A percentile compares a stretch with the other conserved stretches of the same genome.
These are phyloP conservation scores for Elymus sibiricus DNA, from an alignment of 176 grass and related monocot genomes.

Conservation along the genomic window DNA sequence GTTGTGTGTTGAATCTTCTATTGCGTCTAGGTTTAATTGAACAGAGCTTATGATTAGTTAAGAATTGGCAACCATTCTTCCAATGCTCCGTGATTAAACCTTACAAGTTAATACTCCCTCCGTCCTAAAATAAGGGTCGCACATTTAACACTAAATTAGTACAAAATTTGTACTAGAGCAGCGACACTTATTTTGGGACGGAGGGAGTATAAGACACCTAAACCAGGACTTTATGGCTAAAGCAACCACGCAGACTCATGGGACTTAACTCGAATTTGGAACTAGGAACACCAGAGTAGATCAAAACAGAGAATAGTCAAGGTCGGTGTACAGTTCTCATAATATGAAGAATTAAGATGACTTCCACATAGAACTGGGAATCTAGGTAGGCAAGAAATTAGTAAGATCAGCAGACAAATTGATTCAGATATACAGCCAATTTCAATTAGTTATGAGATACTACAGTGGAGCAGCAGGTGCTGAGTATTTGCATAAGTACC, in stretches of 20 bases:
- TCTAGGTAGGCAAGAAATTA: not conserved
- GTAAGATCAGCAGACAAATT: not conserved
- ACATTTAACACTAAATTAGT: too few species aligned
- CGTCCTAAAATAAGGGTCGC: too few species aligned
- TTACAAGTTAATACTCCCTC: not conserved
- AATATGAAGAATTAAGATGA: not conserved
- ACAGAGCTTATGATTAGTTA: not conserved
- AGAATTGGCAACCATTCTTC: not conserved
- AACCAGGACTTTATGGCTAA: not conserved
- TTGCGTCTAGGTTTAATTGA: not conserved
- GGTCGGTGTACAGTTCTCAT: not conserved
- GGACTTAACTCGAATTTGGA: not conserved
- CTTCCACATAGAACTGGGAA: not conserved
- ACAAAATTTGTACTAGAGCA: too few species aligned
- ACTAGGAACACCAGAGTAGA: not conserved
- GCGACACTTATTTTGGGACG: too few species aligned
- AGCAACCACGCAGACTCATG: not conserved
- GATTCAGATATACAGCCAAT: not conserved
- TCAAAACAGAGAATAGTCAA: not conserved
- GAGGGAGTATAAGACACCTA: not conserved
- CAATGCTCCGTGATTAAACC: not conserved
- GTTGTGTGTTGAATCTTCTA: not conserved
- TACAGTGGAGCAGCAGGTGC: not conserved
- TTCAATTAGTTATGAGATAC: not conserved
- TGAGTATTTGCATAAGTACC: not conserved